Base-by-base conservation (phyloP, 2,329 filamentous ascomycete genomes). In the Shiraia sp. region DNA sequence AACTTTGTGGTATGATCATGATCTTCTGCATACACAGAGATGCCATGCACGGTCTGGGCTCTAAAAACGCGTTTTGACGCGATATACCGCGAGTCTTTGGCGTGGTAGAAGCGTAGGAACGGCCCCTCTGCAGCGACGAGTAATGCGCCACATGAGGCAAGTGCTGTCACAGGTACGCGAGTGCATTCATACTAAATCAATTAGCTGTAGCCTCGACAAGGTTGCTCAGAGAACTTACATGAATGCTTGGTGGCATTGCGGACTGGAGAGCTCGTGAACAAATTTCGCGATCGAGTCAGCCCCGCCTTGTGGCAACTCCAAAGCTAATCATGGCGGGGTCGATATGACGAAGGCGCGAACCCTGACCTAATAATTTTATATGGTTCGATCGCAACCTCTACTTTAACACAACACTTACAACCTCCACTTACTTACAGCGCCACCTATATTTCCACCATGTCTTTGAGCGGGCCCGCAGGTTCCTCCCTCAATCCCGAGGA, bases 31-130 rank as follows among this genome's bases (percentile, higher is more conserved):
- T 58, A 52, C 17, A 82, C 68, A n/a, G 75, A 68, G 39, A 92
- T 82, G 2, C 88, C 88, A 66, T 93, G 89, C 36, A 93, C 81
- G 3, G 82, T 74, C 63, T 92, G 87, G n/a, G 76, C 76, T 12
- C 69, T 59, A 58, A 93, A 91, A 22, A 90, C 69, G 16, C 68
- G 67, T 35, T 79, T 59, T 34, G 62, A 59, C 7, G 45, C 39
- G 13, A 70, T 42, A 35, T 50, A 59, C 12, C 48, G 46, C 13
- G 53, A 59, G 24, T 51, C 48, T 22, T 53, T 43, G 31, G 56
- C 49, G 32, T 63, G 41, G 50, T 74, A 73, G 31, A 72, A 64
- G 28, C 57, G 65, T 33, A 77, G 38, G 42, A 61, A 62, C n/a
- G 66, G 63, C 17, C 74, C 75, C 54, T 76, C 69, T 17, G 71